Base-by-base conservation (phyloP, 2,329 filamentous ascomycete genomes). In the Monascus ruber region DNA sequence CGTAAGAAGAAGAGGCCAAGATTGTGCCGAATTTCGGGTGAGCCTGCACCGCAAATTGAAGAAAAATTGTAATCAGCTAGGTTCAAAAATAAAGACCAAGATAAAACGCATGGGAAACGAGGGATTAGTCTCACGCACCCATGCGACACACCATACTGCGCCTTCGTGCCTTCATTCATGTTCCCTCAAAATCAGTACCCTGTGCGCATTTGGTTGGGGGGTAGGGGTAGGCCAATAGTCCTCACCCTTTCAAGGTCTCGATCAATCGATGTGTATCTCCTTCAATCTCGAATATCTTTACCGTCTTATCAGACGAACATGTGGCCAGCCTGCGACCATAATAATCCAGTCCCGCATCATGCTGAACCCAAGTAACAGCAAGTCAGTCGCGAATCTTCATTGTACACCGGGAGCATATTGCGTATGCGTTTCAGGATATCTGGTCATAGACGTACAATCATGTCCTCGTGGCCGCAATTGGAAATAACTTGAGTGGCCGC, bases 21-120 rank as follows among this genome's bases (percentile, higher is more conserved):
- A 98, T 95, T 63, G 89, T 95, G 69, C 91, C 91, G 65, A 93
- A 96, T 63, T 98, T 96, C 47, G 91, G 91, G 60, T 98, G 91
- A 36, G 89, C 88, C 71, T 74, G 25, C 11, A 36, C 28, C 6
- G 28, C 6, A n/a, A 11, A 28, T 7, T 9, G 17, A 17, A 31
- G 31, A 24, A 40, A 24, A 27, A 17, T 6, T n/a, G 10, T 6
- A 10, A 38, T 46, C 38, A 39, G 17, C 17, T 17, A 17, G 17
- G 17, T 17, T 17, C 17, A 17, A 17, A 17, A 17, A 17, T 17
- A 17, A 17, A 17, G 17, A 17, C 17, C 17, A 17, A 17, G 17
- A 17, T 17, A 17, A 17, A 17, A 3, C 17, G 17, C 17, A 17
- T 17, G 17, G 17, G 17, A 17, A 17, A 17, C 17, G 17, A 17